Evolutionary conservation across 202 grass and related monocot genomes (phyloP).

Genomic region (Bolboschoenoplectus hybrid): DNA sequence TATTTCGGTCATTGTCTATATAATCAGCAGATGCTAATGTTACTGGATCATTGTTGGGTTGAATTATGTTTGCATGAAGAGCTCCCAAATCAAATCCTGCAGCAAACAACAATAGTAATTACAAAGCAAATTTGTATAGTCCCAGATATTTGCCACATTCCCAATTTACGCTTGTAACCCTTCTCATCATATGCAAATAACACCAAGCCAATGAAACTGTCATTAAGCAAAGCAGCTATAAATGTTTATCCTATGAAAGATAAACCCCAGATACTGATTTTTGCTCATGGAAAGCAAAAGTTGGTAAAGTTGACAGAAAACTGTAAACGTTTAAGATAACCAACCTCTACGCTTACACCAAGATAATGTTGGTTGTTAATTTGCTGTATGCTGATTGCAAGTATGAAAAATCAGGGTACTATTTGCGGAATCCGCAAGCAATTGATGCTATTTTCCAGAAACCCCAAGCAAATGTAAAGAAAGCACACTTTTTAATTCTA

Average conservation of each 20-base stretch:
- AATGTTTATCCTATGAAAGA: not conserved
- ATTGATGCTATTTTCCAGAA: not conserved
- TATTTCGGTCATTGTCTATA: conserved; percentile 36
- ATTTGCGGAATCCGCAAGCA: not conserved
- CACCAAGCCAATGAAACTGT: not conserved
- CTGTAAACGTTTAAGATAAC: not conserved
- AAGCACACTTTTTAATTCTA: not conserved
- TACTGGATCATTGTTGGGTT: conserved; percentile 42
- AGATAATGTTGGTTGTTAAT: not conserved
- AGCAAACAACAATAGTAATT: conserved; percentile 36
- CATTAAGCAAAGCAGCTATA: not conserved
- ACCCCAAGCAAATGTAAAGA: not conserved
- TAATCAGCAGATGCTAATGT: conserved; percentile 40
- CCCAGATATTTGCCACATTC: conserved; percentile 1
- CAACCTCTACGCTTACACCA: not conserved
- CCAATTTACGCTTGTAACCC: not conserved
- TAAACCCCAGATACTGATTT: not conserved
- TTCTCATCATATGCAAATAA: not conserved
- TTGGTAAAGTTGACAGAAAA: not conserved
- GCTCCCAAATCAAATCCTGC: conserved; percentile 51
- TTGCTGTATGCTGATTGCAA: conserved; percentile 11
- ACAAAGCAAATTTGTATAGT: not conserved
- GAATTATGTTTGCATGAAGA: conserved; percentile 43
- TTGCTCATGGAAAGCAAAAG: conserved; percentile 14
- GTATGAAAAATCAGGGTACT: conserved; percentile 3